phyloP scores from a whole-genome alignment of 805 yeast species.

The Metschnikowia borealis region DNA sequence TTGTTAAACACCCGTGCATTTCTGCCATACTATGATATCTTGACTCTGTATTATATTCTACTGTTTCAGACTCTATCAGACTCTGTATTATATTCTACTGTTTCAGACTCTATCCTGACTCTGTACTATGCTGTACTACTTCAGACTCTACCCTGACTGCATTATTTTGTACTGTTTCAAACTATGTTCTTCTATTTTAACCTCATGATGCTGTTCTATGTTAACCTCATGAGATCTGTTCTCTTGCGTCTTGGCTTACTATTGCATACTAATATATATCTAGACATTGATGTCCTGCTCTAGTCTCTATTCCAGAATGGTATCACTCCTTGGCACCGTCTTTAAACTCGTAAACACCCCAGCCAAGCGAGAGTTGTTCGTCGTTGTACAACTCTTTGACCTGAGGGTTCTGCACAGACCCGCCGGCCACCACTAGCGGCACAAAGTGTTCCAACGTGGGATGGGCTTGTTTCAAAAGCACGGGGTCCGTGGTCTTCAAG shows the following conservation, averaged over 20 bases:
- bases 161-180: too few relatives aligned
- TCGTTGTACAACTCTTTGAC: constrained; percentile 46
- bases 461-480: constrained; percentile 51
- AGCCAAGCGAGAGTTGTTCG: constrained; percentile 50
- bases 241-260: neutral
- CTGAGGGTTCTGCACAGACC: constrained; percentile 19
- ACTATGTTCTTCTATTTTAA: too few relatives aligned
- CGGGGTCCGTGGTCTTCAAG: constrained; percentile 26
- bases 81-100: neutral
- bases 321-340: neutral
- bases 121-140: too few relatives aligned
- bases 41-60: too few relatives aligned
- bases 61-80: too few relatives aligned
- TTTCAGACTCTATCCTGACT: too few relatives aligned
- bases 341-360: constrained; percentile 61
- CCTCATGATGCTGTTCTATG: too few relatives aligned
- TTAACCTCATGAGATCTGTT: too few relatives aligned
- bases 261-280: constrained; percentile 1
- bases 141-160: too few relatives aligned
- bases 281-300: neutral
- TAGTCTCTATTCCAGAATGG: too few relatives aligned
- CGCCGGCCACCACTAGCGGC: constrained; percentile 61
- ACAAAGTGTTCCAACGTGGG: constrained; percentile 75
- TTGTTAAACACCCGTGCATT: neutral
- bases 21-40: too few relatives aligned